Evolutionary conservation across 2,329 filamentous ascomycete genomes (phyloP), one percentile per base, ranked within the genome.

Genomic region (Colletotrichum lupini): DNA sequence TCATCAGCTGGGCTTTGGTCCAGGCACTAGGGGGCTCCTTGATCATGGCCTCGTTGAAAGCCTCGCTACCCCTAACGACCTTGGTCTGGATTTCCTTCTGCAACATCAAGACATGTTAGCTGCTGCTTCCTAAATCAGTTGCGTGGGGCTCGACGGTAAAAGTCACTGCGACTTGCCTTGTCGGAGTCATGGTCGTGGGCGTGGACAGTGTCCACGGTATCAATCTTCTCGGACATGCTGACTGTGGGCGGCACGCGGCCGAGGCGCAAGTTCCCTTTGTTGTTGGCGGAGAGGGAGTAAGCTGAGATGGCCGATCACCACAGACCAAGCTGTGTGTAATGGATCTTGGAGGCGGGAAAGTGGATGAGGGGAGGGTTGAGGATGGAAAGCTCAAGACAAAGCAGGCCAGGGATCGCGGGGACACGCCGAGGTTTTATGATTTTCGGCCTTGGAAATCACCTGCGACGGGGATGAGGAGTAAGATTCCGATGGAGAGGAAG

Each of bases 1-100:
- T 79, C 75, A 85, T 75, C 69, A 85, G 64, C 57, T 85, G 84
- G 49, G 79, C 73, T 42, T 73, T 79, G 37, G 83, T 83, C 78
- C 82, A 86, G 57, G 84, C 80, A 46, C 76, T 80, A 28, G 86
- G 84, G 9, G 87, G 85, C 77, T 90, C 88, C 80, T 87, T 86
- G 77, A 88, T 77, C 79, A 87, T 83, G 26, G 89, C 89, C 79
- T 90, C 86, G 75, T 87, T 85, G 80, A 86, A 89, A 62, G 87
- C 87, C 75, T 88, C 87, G 75, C 85, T 86, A 73, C 88, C 88
- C 28, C 78, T 82, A 76, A 90, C 82, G 70, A 87, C 81, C 76
- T 85, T 87, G 76, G 84, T 79, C 68, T 83, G 64, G 65, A 79
- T 35, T 16, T 75, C 72, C 57, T 73, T 74, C 75, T 76, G 49